Evolutionary conservation across 1,284 basidiomycete species (phyloP).

Genomic region (Trichosporon sp.): DNA sequence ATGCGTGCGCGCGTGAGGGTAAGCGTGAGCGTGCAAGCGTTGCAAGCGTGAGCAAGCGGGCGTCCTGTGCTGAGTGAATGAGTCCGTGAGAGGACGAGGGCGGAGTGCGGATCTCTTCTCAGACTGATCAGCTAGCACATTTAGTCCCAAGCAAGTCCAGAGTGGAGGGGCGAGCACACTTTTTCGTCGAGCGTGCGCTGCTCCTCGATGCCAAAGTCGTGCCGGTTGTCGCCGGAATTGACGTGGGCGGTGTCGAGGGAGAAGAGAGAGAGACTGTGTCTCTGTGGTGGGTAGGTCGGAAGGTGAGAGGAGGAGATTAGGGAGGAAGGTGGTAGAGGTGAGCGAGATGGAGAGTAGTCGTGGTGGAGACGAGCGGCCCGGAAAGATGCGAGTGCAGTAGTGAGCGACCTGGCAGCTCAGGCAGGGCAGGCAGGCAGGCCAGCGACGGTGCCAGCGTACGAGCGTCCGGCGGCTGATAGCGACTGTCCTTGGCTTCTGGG

Average conservation of each 20-base stretch:
- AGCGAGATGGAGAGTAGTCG: neutral
- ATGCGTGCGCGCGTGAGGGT: neutral
- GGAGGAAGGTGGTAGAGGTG: neutral
- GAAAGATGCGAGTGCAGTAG: neutral
- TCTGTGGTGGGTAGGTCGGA: neutral
- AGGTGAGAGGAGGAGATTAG: neutral
- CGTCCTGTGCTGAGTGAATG: neutral
- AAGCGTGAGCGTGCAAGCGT: too few species aligned
- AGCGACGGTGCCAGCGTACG: too few species aligned
- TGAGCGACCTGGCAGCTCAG: too few species aligned
- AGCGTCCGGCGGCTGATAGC: too few species aligned
- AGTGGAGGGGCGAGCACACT: slow-evolving; percentile 3
- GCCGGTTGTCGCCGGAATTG: neutral
- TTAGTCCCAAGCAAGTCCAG: neutral
- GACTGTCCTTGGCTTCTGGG: too few species aligned
- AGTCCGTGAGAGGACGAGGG: neutral
- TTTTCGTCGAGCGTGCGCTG: neutral
- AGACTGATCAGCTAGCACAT: neutral
- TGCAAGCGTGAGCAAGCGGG: too few species aligned
- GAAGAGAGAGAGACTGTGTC: neutral
- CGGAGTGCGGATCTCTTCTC: neutral
- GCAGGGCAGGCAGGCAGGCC: too few species aligned
- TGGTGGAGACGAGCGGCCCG: neutral
- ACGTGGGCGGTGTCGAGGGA: neutral
- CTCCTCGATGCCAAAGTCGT: neutral